These are phyloP conservation scores for Dothistroma pini DNA, from an alignment of 2,329 filamentous ascomycete species.

Conservation along the genomic window DNA sequence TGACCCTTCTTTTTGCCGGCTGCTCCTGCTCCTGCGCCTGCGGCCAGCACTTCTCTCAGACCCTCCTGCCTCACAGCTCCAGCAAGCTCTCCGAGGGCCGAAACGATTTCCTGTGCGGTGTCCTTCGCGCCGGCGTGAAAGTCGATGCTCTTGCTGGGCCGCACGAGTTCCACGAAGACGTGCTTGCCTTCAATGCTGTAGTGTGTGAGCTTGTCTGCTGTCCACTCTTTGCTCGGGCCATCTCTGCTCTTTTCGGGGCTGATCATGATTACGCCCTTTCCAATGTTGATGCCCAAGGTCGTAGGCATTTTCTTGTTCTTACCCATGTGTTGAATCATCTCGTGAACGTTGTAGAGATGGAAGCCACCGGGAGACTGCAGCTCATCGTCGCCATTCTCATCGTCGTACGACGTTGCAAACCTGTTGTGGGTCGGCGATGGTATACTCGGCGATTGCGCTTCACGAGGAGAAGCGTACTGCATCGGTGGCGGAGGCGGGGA, in stretches of 20 bases:
- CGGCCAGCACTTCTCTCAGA: conserved; percentile 79
- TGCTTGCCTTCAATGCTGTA: conserved; percentile 98
- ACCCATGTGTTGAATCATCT: conserved; percentile 95
- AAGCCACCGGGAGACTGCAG: conserved; percentile 69
- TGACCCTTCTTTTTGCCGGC: conserved; percentile 72
- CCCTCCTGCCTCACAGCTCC: conserved; percentile 81
- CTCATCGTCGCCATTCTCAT: conserved; percentile 43
- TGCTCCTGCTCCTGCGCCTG: conserved; percentile 60
- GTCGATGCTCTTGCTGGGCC: conserved; percentile 90
- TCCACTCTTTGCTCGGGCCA: conserved; percentile 87
- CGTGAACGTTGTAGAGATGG: conserved; percentile 93
- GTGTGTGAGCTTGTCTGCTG: conserved; percentile 90
- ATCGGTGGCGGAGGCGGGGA: conserved; percentile 45
- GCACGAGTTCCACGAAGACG: conserved; percentile 88
- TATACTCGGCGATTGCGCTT: conserved; percentile 40
- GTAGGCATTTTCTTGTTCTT: conserved; percentile 98
- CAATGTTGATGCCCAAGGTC: conserved; percentile 89
- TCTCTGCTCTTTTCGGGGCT: conserved; percentile 80
- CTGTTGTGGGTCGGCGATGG: conserved; percentile 57
- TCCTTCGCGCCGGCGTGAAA: conserved; percentile 98
- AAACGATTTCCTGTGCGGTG: conserved; percentile 89
- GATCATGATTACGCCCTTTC: conserved; percentile 84
- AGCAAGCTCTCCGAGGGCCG: conserved; percentile 80
- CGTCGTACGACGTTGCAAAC: conserved; percentile 35
- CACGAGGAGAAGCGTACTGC: conserved; percentile 39